Evolutionary conservation across 768 basidiomycete species (phyloP).

Genomic region (Russula emetica): DNA sequence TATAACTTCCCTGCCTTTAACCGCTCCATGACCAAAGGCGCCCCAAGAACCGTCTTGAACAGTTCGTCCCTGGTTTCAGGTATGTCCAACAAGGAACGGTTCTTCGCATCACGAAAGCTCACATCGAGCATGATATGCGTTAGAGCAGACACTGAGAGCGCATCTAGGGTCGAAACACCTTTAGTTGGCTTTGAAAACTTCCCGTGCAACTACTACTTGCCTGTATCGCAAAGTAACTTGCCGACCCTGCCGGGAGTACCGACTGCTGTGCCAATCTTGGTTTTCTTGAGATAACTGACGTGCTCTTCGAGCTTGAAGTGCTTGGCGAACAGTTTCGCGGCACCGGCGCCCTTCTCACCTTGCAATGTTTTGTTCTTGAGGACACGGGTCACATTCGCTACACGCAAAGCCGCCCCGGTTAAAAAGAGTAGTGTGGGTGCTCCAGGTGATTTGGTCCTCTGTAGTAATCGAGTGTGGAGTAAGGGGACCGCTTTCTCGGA

Average conservation of each 20-base stretch:
- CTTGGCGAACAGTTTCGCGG: constrained; percentile 93
- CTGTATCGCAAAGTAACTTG: constrained; percentile 72
- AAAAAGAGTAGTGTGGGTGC: constrained; percentile 84
- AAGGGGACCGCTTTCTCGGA: constrained; percentile 53
- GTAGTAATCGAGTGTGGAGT: constrained; percentile 64
- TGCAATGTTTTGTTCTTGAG: constrained; percentile 64
- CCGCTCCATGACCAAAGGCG: constrained; percentile 53
- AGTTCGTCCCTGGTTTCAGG: constrained; percentile 81
- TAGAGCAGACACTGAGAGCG: constrained; percentile 65
- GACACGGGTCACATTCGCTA: constrained; percentile 78
- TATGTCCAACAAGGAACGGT: constrained; percentile 70
- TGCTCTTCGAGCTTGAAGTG: constrained; percentile 91
- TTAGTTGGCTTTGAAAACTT: not conserved
- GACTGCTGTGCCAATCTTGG: constrained; percentile 83
- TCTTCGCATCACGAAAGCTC: constrained; percentile 70
- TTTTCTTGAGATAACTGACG: constrained; percentile 72
- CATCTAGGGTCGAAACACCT: constrained; percentile 46
- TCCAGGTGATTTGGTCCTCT: constrained; percentile 72
- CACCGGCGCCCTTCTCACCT: constrained; percentile 83
- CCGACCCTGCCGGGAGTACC: constrained; percentile 91
- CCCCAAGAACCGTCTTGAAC: constrained; percentile 67
- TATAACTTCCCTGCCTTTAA: constrained; percentile 71
- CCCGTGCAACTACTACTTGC: constrained; percentile 36
- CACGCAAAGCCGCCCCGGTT: constrained; percentile 84
- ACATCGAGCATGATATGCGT: constrained; percentile 82